These are phyloP conservation scores for Psilocybe subaeruginosa DNA, from an alignment of 768 basidiomycete genomes.

Conservation along the genomic window DNA sequence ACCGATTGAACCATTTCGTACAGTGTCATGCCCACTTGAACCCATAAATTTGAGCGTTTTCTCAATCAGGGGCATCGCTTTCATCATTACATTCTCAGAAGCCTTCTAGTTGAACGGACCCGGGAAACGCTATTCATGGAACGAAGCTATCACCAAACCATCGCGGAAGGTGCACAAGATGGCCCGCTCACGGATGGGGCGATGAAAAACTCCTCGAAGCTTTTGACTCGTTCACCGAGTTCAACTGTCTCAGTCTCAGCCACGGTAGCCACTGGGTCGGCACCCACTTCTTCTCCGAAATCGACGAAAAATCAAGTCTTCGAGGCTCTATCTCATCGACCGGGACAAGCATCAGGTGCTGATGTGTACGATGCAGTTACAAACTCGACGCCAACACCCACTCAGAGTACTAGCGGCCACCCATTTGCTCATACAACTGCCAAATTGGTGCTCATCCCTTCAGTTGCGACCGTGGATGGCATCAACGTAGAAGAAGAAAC, in stretches of 20 bases:
- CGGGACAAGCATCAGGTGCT: not conserved
- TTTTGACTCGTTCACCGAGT: not conserved
- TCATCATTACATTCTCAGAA: not conserved
- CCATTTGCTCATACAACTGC: slow-evolving; percentile 51
- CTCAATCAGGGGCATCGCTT: not conserved
- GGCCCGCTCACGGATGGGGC: not conserved
- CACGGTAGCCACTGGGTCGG: not conserved
- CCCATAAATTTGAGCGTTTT: not conserved
- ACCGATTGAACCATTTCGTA: not conserved
- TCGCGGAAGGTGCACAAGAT: not conserved
- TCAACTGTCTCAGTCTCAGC: not conserved
- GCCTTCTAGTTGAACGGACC: not conserved
- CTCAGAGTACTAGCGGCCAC: slow-evolving; percentile 20
- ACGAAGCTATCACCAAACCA: not conserved
- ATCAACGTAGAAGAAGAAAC: slow-evolving; percentile 76
- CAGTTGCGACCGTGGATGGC: slow-evolving; percentile 27
- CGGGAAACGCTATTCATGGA: not conserved
- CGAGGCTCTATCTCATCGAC: not conserved
- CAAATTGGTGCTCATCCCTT: slow-evolving; percentile 56
- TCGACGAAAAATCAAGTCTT: not conserved
- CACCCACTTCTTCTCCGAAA: too few species aligned
- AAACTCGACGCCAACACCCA: not conserved
- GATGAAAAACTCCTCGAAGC: not conserved
- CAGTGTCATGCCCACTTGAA: not conserved
- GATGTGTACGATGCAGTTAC: not conserved